Base-by-base conservation (phyloP, 2,329 filamentous ascomycete genomes). In the Xylariales sp. region DNA sequence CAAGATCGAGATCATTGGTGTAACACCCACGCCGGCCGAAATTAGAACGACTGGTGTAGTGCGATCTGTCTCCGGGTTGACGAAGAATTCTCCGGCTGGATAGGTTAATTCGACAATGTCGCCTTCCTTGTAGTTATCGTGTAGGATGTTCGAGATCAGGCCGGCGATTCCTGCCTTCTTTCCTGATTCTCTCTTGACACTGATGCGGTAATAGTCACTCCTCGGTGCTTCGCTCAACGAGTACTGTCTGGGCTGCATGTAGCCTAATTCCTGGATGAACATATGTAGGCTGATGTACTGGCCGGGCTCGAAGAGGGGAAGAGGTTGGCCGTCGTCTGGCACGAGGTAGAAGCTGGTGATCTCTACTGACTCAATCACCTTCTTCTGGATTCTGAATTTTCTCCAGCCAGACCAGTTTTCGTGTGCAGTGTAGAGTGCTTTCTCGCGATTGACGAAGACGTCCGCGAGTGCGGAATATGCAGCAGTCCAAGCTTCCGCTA, bases 241-340 rank as follows among this genome's bases (percentile, higher is more conserved):
- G 67, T 88, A 91, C 66, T 91, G 86, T 42, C 86, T 68, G 43
- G 80, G 78, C 61, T 91, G 87, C 44, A 72, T 64, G 50, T 82
- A 71, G n/a, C 76, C 74, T 16, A 84, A 69, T 35, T 72, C 67
- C 1, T 81, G 77, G 1, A 88, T 72, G 33, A 73, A 66, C 1
- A 84, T 60, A 49, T 76, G 76, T 39, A 89, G 61, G 31, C 78
- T 83, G 55, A 88, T 73, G 56, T 88, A 90, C 62, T 89, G 84
- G 25, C 86, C 86, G 0, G 86, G 83, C 31, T 73, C 67, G 65
- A 77, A 90, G 0, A 49, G 34, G 0, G 84, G 82, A 10, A 90
- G 66, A 2, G 61, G 52, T 32, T 50, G 52, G 33, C 69, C 71
- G 48, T 88, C 83, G 16, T 74, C 69, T 0, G 85, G 84, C 45